phyloP scores from a whole-genome alignment of 2,329 filamentous ascomycete genomes.

The Ophiostoma tasmaniense region DNA sequence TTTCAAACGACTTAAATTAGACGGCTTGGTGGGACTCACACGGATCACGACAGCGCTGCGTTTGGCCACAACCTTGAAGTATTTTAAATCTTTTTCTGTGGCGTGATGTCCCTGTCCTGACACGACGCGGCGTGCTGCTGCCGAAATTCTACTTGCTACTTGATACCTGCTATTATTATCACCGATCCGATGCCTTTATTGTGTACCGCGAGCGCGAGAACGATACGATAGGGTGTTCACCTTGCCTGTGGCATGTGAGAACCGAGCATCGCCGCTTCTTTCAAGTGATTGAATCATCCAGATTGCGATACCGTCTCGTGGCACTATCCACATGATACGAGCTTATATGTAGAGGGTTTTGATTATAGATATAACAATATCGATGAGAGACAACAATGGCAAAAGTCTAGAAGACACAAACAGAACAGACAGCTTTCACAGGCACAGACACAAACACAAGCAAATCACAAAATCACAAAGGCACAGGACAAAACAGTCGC shows the following conservation, averaged over 20 bases:
- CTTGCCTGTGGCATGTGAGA: neutral
- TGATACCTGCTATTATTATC: too few relatives aligned
- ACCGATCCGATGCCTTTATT: neutral
- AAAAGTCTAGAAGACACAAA: neutral
- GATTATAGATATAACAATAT: neutral
- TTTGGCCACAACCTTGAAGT: neutral
- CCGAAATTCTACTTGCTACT: neutral
- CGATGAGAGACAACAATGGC: neutral
- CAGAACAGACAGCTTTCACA: neutral
- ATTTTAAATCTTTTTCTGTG: neutral
- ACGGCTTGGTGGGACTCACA: neutral
- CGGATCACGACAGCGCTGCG: neutral
- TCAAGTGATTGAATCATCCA: neutral
- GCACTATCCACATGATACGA: neutral
- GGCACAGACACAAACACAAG: neutral
- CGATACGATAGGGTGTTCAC: neutral
- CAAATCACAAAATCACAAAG: neutral
- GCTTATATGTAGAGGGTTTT: neutral
- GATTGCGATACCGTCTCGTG: neutral
- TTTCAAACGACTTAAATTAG: neutral
- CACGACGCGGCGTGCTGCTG: neutral
- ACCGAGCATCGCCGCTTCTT: neutral
- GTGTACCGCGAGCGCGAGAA: neutral
- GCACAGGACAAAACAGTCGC: neutral
- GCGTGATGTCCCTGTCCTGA: neutral